Conservation (phyloP, 2,329 filamentous ascomycete genomes). For the Calonectria pauciramosa region DNA sequence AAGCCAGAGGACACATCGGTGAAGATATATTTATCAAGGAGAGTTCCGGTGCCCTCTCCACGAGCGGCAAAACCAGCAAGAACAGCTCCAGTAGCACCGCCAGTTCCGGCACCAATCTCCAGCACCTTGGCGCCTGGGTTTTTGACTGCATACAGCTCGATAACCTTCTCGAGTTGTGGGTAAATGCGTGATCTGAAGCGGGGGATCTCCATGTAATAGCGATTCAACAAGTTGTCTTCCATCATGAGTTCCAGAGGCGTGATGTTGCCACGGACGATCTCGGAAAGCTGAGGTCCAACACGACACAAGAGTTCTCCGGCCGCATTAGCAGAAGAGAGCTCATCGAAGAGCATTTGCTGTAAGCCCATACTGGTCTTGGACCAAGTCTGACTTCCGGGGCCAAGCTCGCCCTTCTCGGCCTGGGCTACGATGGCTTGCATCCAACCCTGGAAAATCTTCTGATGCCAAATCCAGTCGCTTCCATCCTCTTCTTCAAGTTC, state of each 20-base stretch:
- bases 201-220: background rate
- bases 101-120: background rate
- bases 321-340: background rate
- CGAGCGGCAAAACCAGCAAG: background rate
- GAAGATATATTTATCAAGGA: background rate
- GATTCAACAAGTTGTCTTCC: background rate
- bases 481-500: background rate
- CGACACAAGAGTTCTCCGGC: background rate
- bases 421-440: background rate
- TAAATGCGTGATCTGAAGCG: background rate
- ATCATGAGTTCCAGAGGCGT: slow-evolving; percentile 2
- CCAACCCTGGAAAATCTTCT: background rate
- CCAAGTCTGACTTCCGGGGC: background rate
- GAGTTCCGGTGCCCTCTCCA: background rate
- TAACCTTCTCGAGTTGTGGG: background rate
- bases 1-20: background rate
- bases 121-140: background rate
- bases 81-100: background rate
- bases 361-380: background rate
- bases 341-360: background rate
- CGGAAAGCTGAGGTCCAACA: background rate
- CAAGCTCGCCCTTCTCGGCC: background rate
- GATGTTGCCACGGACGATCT: background rate
- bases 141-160: background rate
- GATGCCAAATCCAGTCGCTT: background rate